phyloP scores from a whole-genome alignment of 306 rosid genomes.

The Trifolium fragiferum region DNA sequence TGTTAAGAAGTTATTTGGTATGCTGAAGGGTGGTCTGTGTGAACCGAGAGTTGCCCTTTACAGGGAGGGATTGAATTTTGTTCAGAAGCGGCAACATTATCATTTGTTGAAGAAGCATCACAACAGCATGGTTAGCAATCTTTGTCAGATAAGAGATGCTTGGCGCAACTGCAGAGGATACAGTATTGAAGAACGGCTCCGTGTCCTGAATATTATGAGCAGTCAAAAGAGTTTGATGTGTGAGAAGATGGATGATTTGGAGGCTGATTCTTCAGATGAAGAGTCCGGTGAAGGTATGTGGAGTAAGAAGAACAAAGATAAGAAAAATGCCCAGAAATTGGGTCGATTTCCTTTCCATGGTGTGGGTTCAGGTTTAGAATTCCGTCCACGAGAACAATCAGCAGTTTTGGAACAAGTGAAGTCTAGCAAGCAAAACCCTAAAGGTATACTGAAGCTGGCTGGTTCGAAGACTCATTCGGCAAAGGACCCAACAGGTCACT shows the following conservation, averaged over 20 bases:
- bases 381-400: slow-evolving; percentile 52
- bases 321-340: slow-evolving; percentile 54
- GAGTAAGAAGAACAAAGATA: slow-evolving; percentile 65
- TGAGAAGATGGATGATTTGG: slow-evolving; percentile 80
- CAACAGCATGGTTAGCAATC: slow-evolving; percentile 81
- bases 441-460: slow-evolving; percentile 77
- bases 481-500: slow-evolving; percentile 52
- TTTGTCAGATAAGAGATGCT: slow-evolving; percentile 94
- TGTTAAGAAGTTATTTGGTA: slow-evolving; percentile 70
- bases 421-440: slow-evolving; percentile 71
- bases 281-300: slow-evolving; percentile 69
- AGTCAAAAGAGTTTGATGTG: slow-evolving; percentile 88
- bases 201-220: slow-evolving; percentile 78
- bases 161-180: slow-evolving; percentile 92
- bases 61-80: slow-evolving; percentile 80
- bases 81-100: slow-evolving; percentile 83
- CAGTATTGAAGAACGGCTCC: slow-evolving; percentile 94
- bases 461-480: slow-evolving; percentile 59
- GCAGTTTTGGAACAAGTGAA: slow-evolving; percentile 53
- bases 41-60: slow-evolving; percentile 98
- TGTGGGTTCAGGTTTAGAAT: slow-evolving; percentile 54
- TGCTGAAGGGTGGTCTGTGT: slow-evolving; percentile 94
- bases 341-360: slow-evolving; percentile 57
- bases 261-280: slow-evolving; percentile 72
- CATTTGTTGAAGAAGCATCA: slow-evolving; percentile 92